phyloP scores from a whole-genome alignment of 2,329 filamentous ascomycete genomes.

The Penicillium oxalicum region DNA sequence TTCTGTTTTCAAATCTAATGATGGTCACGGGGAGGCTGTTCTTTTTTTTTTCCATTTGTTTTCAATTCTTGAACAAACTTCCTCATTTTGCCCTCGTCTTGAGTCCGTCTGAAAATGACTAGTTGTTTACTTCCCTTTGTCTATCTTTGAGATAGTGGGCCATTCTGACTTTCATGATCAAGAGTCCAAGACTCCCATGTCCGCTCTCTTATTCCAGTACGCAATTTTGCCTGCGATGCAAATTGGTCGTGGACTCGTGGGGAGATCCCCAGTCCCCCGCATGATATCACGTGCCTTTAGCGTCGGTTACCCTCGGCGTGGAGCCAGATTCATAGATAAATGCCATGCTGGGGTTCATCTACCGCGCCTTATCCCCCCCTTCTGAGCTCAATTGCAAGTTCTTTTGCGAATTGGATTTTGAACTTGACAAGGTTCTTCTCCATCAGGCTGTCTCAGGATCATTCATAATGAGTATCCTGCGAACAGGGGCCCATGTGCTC shows the following conservation, averaged over 20 bases:
- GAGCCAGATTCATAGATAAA: constrained; percentile 14
- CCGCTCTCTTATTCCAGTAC: no score
- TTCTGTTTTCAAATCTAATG: constrained; percentile 30
- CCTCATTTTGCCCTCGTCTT: no score
- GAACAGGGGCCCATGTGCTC: constrained; percentile 26
- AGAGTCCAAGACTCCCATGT: no score
- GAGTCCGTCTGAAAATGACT: no score
- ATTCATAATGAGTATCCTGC: constrained; percentile 27
- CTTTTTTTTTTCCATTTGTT: constrained; percentile 41
- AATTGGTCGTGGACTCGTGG: no score
- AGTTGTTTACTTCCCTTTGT: no score
- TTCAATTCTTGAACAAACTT: constrained; percentile 11
- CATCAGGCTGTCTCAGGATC: background rate
- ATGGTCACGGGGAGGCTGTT: constrained; percentile 36
- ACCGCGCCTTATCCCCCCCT: background rate
- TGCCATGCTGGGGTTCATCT: constrained; percentile 8
- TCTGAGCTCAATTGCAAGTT: no score
- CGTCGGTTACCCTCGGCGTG: constrained; percentile 22
- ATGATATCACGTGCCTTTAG: constrained; percentile 17
- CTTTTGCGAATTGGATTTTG: background rate
- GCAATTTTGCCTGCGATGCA: no score
- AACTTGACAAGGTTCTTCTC: background rate
- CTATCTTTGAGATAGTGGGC: no score
- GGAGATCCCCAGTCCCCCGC: background rate
- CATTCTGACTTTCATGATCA: no score